Percentiles rank a stretch among this genome's conserved stretches.
These are phyloP conservation scores for Alternaria sp. DNA, from an alignment of 2,329 filamentous ascomycete species.

Conservation along the genomic window DNA sequence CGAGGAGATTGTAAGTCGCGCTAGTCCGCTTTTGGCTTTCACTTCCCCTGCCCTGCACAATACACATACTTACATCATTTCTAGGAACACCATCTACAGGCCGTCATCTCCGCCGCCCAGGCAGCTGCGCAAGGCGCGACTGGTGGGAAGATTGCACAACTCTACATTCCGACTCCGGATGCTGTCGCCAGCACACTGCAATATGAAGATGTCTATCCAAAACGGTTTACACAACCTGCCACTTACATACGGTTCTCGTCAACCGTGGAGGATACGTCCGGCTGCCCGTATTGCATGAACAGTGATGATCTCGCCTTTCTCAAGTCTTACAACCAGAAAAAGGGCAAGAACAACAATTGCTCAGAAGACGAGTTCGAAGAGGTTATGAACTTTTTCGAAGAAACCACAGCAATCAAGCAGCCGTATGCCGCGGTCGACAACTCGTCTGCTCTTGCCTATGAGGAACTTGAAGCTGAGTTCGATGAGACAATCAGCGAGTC, in stretches of 20 bases:
- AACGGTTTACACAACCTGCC: slow-evolving; percentile 80
- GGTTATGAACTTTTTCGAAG: slow-evolving; percentile 94
- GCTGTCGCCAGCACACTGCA: slow-evolving; percentile 71
- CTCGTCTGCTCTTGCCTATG: slow-evolving; percentile 73
- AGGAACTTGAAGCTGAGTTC: slow-evolving; percentile 69
- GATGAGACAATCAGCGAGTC: slow-evolving; percentile 65
- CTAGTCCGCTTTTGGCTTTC: slow-evolving; percentile 43
- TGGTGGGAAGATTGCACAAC: slow-evolving; percentile 68
- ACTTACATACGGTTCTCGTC: slow-evolving; percentile 98
- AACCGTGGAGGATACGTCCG: slow-evolving; percentile 94
- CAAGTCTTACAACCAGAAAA: slow-evolving; percentile 82
- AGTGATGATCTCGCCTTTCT: slow-evolving; percentile 89
- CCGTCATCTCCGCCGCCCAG: slow-evolving; percentile 73
- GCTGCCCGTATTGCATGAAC: slow-evolving; percentile 92
- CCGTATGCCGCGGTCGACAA: slow-evolving; percentile 92
- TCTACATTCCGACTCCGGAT: slow-evolving; percentile 74
- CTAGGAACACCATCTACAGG: slow-evolving; percentile 95
- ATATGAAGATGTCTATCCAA: slow-evolving; percentile 89
- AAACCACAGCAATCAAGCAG: slow-evolving; percentile 81
- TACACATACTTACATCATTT: slow-evolving; percentile 28
- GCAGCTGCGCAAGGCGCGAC: slow-evolving; percentile 60
- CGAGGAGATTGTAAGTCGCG: slow-evolving; percentile 89
- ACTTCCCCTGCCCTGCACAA: slow-evolving; percentile 5
- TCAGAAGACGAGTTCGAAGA: slow-evolving; percentile 93
- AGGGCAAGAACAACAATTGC: slow-evolving; percentile 69